Evolutionary conservation across 495 filamentous ascomycete species (phyloP).

Genomic region (Hypoxylon fragiforme): DNA sequence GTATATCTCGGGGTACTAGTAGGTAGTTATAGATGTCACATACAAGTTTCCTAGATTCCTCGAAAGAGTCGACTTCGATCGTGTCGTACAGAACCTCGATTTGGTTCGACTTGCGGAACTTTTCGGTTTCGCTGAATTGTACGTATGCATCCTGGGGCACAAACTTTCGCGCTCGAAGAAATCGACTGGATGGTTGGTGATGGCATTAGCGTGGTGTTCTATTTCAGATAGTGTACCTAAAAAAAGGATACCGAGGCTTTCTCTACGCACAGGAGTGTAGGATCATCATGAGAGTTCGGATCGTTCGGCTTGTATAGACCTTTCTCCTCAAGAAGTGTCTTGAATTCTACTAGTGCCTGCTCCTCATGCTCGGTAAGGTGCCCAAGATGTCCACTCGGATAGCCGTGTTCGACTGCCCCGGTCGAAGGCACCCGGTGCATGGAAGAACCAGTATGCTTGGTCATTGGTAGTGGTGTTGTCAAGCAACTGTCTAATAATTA

Average conservation of each 20-base stretch:
- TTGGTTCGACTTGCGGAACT: conserved; percentile 79
- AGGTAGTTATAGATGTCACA: conserved; percentile 31
- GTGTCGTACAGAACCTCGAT: conserved; percentile 74
- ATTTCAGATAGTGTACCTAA: neutral
- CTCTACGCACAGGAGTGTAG: conserved; percentile 71
- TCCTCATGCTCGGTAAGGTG: conserved; percentile 72
- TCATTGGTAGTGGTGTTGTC: conserved; percentile 19
- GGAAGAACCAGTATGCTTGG: conserved; percentile 22
- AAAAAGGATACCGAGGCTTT: neutral
- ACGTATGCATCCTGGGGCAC: conserved; percentile 70
- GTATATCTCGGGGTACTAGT: conserved; percentile 1
- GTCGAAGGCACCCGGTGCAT: conserved; percentile 38
- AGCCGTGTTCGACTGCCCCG: conserved; percentile 52
- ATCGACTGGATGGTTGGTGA: conserved; percentile 59
- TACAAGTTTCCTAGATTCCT: conserved; percentile 75
- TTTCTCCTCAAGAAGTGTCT: conserved; percentile 62
- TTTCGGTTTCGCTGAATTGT: conserved; percentile 88
- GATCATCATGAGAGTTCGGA: conserved; percentile 72
- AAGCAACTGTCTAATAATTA: too few relatives aligned
- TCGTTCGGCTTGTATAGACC: conserved; percentile 64
- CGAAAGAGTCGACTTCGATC: conserved; percentile 80
- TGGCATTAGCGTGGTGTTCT: conserved; percentile 10
- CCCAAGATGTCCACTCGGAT: conserved; percentile 68
- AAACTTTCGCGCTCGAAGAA: conserved; percentile 77
- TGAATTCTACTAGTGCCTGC: conserved; percentile 67